A percentile compares a stretch with the other conserved stretches of the same genome.
These are phyloP conservation scores for Colletotrichum theobromicola DNA, from an alignment of 2,329 filamentous ascomycete species.

Conservation along the genomic window DNA sequence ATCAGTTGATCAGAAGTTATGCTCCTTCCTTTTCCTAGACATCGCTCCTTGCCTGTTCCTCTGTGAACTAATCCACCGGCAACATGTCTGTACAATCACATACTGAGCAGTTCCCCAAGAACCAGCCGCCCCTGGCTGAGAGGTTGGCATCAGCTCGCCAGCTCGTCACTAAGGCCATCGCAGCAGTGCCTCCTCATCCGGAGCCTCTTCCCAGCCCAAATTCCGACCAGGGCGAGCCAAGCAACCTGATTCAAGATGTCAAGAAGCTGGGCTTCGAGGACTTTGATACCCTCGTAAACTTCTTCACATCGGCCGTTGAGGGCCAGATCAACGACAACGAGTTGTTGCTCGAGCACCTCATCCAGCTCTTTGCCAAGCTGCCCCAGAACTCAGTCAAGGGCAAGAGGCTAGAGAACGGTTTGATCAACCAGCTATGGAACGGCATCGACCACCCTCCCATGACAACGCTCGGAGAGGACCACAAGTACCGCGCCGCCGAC, in stretches of 20 bases:
- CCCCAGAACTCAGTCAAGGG: slow-evolving; percentile 18
- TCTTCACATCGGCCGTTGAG: slow-evolving; percentile 14
- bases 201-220: not conserved
- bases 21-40: not conserved
- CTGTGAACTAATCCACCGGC: not conserved
- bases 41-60: not conserved
- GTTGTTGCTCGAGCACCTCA: slow-evolving; percentile 21
- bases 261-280: slow-evolving; percentile 24
- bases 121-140: slow-evolving; percentile 9
- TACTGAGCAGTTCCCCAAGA: slow-evolving; percentile 10
- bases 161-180: slow-evolving; percentile 6
- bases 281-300: slow-evolving; percentile 21
- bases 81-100: not conserved
- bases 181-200: not conserved
- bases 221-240: not conserved
- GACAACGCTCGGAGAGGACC: slow-evolving; percentile 18
- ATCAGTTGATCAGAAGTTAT: too few species aligned
- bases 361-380: slow-evolving; percentile 22
- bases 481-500: slow-evolving; percentile 24
- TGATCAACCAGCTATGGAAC: slow-evolving; percentile 24
- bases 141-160: slow-evolving; percentile 11
- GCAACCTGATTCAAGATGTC: slow-evolving; percentile 18
- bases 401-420: slow-evolving; percentile 18
- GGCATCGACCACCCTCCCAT: slow-evolving; percentile 24
- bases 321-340: slow-evolving; percentile 21